Evolutionary conservation across 768 basidiomycete genomes (phyloP), one percentile per base, ranked within the genome.

Genomic region (Rhodotorula toruloides): DNA sequence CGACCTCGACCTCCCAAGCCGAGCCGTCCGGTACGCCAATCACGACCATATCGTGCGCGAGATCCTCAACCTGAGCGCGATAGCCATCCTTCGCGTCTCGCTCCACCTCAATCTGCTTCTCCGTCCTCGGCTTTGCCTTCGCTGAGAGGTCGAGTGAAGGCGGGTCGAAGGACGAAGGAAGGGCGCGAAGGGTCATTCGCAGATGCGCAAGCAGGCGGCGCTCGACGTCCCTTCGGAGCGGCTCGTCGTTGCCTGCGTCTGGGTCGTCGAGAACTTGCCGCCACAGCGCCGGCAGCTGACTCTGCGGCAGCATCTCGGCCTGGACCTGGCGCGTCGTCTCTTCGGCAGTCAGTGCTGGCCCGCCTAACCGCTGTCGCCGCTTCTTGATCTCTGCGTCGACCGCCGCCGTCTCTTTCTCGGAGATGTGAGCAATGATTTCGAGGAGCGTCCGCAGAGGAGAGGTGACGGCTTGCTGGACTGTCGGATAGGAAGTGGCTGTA

Each of bases 211-310:
- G 79, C 14, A 92, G 81, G 69, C 89, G 91, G 34, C 84, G 79
- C 74, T 97, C 93, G 2, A 84, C 86, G 52, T 79, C 77, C 17
- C 88, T 81, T n/a, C 91, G 86, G n/a, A 89, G 78, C 10, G 86
- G 39, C 36, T 71, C 70, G 31, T 67, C 85, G 72, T 93, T 90
- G 0, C 85, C 80, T 1, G 91, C 87, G 68, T 82, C 81, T 0
- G 87, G 88, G 72, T 94, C 91, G 65, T 86, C 86, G 39, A 92
- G 77, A n/a, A 93, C 79, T 71, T 91, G 87, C 39, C 84, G 80
- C 70, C 92, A 94, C 36, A 92, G 77, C 1, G 67, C 74, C 3
- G 88, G 88, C 39, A 94, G 79, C 87, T 89, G 68, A 12, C 54
- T 60, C 16, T 25, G 21, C 17, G 74, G 44, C 73, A 77, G 44